Conservation (phyloP, 164 flowering plant genomes). For the Magnolia kwangsiensis region DNA sequence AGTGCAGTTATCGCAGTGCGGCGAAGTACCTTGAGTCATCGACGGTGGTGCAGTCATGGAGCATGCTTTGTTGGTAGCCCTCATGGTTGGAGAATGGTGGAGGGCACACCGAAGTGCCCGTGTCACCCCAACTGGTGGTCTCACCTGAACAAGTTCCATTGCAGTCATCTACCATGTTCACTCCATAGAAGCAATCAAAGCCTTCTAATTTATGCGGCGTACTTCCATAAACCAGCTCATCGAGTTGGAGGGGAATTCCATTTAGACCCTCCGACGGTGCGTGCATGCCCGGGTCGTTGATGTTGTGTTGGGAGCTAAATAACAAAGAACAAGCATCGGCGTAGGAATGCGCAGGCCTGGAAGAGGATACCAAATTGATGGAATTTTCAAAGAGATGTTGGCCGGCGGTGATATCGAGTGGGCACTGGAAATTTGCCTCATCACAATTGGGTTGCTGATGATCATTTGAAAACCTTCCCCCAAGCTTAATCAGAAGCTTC, state of each 20-base stretch:
- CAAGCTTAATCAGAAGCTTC: conserved; percentile 50
- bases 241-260: conserved; percentile 19
- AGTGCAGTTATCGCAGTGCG: conserved; percentile 15
- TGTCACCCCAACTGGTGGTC: conserved; percentile 43
- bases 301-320: conserved; percentile 12
- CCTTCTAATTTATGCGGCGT: conserved; percentile 22
- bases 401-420: conserved; percentile 18
- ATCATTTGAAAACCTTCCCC: conserved; percentile 48
- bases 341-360: conserved; percentile 14
- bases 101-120: conserved; percentile 30
- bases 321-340: conserved; percentile 17
- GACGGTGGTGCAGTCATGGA: conserved; percentile 23
- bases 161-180: conserved; percentile 23
- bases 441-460: conserved; percentile 9
- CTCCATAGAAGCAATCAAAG: conserved; percentile 29
- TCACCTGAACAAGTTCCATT: conserved; percentile 31
- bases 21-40: conserved; percentile 29
- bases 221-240: conserved; percentile 19
- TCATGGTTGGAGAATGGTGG: conserved; percentile 29
- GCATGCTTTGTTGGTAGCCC: conserved; percentile 26
- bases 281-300: conserved; percentile 10
- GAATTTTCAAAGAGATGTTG: conserved; percentile 18
- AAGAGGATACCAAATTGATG: conserved; percentile 17
- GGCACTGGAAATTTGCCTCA: conserved; percentile 17
- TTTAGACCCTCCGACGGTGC: conserved; percentile 25